Evolutionary conservation across 2,329 filamentous ascomycete genomes (phyloP).

Genomic region (Diaporthe amygdali): DNA sequence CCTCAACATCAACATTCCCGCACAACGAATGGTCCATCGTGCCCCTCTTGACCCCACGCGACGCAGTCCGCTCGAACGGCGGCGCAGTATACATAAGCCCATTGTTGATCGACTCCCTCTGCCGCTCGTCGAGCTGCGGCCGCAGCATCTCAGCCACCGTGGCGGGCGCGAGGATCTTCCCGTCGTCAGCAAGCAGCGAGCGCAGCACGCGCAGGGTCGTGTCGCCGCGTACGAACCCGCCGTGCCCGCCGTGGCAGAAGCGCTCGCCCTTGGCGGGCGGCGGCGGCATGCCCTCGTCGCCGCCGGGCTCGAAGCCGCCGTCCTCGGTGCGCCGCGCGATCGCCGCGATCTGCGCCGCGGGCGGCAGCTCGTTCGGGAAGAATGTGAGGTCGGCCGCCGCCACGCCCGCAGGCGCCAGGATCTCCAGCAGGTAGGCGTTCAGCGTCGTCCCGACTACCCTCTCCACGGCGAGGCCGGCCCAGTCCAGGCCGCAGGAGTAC

Average conservation of each 20-base stretch:
- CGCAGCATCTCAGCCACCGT: slow-evolving; percentile 53
- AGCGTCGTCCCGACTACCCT: slow-evolving; percentile 47
- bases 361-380: slow-evolving; percentile 40
- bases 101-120: slow-evolving; percentile 33
- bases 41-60: slow-evolving; percentile 15
- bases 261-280: slow-evolving; percentile 37
- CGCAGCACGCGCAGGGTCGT: slow-evolving; percentile 52
- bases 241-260: slow-evolving; percentile 49
- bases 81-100: slow-evolving; percentile 36
- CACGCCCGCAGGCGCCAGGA: slow-evolving; percentile 51
- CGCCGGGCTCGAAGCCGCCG: slow-evolving; percentile 39
- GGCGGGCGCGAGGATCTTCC: slow-evolving; percentile 46
- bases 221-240: slow-evolving; percentile 40
- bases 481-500: slow-evolving; percentile 57
- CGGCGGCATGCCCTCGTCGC: slow-evolving; percentile 39
- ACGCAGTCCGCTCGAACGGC: slow-evolving; percentile 37
- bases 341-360: slow-evolving; percentile 40
- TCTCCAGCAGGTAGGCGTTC: slow-evolving; percentile 47
- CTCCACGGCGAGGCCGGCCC: slow-evolving; percentile 58
- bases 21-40: slow-evolving; percentile 47
- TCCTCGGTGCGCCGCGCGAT: slow-evolving; percentile 43
- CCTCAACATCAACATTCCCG: slow-evolving; percentile 45
- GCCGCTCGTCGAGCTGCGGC: slow-evolving; percentile 44
- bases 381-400: slow-evolving; percentile 45
- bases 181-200: slow-evolving; percentile 54